Conservation (phyloP, 2,329 filamentous ascomycete species). For the Stylonectria norvegica region DNA sequence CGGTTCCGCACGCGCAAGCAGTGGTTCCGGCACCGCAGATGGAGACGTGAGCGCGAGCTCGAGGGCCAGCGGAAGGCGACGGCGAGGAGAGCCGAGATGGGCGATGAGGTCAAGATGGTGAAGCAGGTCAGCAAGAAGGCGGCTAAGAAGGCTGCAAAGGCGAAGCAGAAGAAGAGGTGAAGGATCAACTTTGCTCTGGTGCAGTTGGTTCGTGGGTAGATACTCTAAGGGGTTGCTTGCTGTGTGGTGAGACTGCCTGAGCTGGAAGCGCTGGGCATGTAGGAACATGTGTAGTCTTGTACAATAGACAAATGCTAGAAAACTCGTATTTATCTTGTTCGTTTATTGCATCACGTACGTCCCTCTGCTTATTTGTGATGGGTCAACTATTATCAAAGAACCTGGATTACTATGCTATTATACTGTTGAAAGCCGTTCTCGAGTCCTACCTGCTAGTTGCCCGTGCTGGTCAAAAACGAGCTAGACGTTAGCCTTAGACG, state of each 20-base stretch:
- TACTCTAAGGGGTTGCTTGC: too few relatives aligned
- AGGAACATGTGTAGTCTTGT: slow-evolving; percentile 27
- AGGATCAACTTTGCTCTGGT: too few relatives aligned
- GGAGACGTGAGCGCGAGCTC: slow-evolving; percentile 41
- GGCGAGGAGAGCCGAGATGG: slow-evolving; percentile 32
- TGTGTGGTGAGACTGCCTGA: too few relatives aligned
- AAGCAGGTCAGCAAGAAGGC: slow-evolving; percentile 38
- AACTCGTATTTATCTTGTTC: slow-evolving; percentile 4
- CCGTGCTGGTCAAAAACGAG: too few relatives aligned
- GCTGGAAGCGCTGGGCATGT: slow-evolving; percentile 13
- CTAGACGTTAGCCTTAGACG: too few relatives aligned
- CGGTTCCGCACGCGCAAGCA: slow-evolving; percentile 50
- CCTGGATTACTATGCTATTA: too few relatives aligned
- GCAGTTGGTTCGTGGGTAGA: too few relatives aligned
- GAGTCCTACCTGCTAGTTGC: too few relatives aligned
- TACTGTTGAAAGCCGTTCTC: too few relatives aligned
- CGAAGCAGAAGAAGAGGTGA: slow-evolving; percentile 35
- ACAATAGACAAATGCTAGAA: slow-evolving; percentile 16
- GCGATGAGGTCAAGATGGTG: slow-evolving; percentile 27
- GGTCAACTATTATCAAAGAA: too few relatives aligned
- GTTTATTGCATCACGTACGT: not conserved
- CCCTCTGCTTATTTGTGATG: not conserved
- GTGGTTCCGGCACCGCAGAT: slow-evolving; percentile 43
- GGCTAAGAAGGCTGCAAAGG: slow-evolving; percentile 34
- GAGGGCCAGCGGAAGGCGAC: slow-evolving; percentile 40